Percentiles rank a stretch among this genome's conserved stretches.
phyloP scores from a whole-genome alignment of 306 rosid genomes.

The Erythrophleum fordii region DNA sequence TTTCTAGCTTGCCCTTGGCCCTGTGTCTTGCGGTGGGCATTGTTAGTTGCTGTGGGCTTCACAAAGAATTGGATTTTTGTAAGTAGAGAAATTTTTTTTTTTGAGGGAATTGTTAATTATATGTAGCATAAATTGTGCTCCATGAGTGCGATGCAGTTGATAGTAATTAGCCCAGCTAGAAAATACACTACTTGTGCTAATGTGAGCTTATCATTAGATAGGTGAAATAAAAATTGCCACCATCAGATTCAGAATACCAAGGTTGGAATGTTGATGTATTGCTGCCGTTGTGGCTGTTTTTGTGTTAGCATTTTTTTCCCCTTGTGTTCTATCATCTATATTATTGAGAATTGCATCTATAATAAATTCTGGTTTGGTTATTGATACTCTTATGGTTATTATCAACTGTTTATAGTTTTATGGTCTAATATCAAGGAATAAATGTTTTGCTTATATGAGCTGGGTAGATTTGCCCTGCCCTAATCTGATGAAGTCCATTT shows the following conservation, averaged over 20 bases:
- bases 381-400: not conserved
- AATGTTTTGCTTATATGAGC: conserved; percentile 28
- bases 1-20: conserved; percentile 8
- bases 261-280: conserved; percentile 16
- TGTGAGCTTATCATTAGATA: conserved; percentile 17
- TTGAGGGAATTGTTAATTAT: not conserved
- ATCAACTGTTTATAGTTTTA: not conserved
- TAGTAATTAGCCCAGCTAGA: not conserved
- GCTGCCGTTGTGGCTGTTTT: conserved; percentile 10
- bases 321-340: not conserved
- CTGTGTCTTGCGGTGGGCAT: conserved; percentile 25
- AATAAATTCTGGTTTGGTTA: not conserved
- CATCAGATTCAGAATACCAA: not conserved
- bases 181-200: not conserved
- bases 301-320: not conserved
- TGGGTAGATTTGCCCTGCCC: conserved; percentile 23
- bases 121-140: not conserved
- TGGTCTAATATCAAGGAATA: conserved; percentile 15
- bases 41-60: conserved; percentile 16
- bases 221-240: not conserved
- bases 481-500: conserved; percentile 28
- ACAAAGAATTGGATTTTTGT: not conserved
- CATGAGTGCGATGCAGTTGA: not conserved
- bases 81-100: not conserved
- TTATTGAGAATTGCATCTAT: not conserved